Conservation (phyloP, 306 rosid species). For the Nissolia schottii region DNA sequence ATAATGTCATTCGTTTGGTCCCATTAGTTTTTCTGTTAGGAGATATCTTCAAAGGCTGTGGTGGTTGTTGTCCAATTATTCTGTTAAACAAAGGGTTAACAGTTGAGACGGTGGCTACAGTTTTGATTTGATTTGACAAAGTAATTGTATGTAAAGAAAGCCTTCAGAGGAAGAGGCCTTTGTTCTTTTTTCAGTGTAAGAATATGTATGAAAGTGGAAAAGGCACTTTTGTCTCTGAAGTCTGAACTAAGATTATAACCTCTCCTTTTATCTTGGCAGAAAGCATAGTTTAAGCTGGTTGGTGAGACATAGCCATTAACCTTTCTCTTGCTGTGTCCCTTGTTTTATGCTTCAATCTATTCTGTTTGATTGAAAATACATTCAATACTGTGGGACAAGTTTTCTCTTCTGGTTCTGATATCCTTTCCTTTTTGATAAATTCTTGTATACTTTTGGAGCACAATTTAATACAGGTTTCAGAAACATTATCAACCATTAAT, state of each 20-base stretch:
- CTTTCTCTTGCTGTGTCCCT: slow-evolving; percentile 3
- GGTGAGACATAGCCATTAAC: slow-evolving; percentile 19
- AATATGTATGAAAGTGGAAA: background rate
- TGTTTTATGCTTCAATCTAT: background rate
- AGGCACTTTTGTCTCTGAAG: background rate
- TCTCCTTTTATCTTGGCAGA: background rate
- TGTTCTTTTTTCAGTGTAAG: background rate
- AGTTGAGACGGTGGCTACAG: background rate
- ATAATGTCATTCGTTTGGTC: background rate
- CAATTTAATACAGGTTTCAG: too few relatives aligned
- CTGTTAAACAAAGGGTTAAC: background rate
- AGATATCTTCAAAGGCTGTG: background rate
- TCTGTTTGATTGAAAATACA: background rate
- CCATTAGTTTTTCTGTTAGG: slow-evolving; percentile 11
- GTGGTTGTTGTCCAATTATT: background rate
- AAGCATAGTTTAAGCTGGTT: slow-evolving; percentile 1
- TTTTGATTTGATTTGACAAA: background rate
- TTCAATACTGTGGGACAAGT: background rate
- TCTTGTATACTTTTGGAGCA: too few relatives aligned
- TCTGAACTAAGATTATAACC: background rate
- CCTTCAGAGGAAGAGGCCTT: background rate
- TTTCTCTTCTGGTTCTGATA: background rate
- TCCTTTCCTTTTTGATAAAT: slow-evolving; percentile 8
- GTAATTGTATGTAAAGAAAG: too few relatives aligned
- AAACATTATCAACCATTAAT: too few relatives aligned